Evolutionary conservation across 2,329 filamentous ascomycete species (phyloP).

Genomic region (Pseudocercospora cruenta): DNA sequence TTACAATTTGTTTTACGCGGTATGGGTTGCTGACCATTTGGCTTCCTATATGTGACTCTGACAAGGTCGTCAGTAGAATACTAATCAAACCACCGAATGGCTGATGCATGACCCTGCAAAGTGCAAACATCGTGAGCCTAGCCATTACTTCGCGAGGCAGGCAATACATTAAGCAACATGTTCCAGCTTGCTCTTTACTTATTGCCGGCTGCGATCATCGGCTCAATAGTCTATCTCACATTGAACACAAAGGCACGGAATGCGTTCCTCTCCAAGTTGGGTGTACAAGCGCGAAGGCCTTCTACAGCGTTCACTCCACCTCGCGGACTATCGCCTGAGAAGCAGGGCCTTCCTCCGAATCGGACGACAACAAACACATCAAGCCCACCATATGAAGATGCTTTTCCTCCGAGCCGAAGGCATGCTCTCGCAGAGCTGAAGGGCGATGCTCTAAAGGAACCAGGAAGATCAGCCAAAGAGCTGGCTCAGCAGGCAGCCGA

Average conservation of each 20-base stretch:
- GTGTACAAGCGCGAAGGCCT: conserved; percentile 45
- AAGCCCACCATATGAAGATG: conserved; percentile 47
- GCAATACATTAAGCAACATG: not conserved
- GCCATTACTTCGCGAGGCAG: not conserved
- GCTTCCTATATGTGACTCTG: not conserved
- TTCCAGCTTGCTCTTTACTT: not conserved
- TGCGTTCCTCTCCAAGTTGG: conserved; percentile 45
- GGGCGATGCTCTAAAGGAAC: conserved; percentile 30
- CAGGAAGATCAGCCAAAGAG: conserved; percentile 34
- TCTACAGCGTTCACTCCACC: conserved; percentile 58
- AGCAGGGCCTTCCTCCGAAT: conserved; percentile 40
- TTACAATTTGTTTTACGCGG: not conserved
- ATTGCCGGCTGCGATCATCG: not conserved
- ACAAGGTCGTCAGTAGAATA: not conserved
- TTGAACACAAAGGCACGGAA: conserved; percentile 44
- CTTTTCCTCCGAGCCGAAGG: conserved; percentile 59
- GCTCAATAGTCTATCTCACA: conserved; percentile 32
- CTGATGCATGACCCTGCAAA: not conserved
- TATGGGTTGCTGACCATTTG: not conserved
- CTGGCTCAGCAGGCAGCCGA: conserved; percentile 30
- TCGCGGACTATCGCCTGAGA: conserved; percentile 56
- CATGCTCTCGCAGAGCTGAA: conserved; percentile 47
- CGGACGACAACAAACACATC: conserved; percentile 24
- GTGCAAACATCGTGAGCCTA: not conserved
- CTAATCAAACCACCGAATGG: not conserved